Evolutionary conservation across 768 basidiomycete genomes (phyloP).

Genomic region (Suillus brevipes): DNA sequence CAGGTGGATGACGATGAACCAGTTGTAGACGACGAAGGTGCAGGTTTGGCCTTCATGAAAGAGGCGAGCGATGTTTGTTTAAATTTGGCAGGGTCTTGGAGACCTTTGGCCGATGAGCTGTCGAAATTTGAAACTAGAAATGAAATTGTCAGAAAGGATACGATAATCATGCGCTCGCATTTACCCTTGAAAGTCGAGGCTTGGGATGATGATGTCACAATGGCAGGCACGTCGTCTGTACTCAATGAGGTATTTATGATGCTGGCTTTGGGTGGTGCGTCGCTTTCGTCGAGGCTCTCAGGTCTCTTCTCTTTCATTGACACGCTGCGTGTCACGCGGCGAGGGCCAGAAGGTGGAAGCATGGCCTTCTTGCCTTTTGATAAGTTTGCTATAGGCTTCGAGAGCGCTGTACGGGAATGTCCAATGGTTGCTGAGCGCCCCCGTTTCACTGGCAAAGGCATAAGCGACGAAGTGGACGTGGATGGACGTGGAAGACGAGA

Average conservation of each 20-base stretch:
- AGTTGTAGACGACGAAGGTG: conserved; percentile 11
- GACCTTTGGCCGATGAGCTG: conserved; percentile 15
- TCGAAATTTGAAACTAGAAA: conserved; percentile 10
- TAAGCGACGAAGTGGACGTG: conserved; percentile 3
- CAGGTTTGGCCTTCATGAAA: conserved; percentile 22
- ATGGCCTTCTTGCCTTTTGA: conserved; percentile 10
- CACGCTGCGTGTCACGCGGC: conserved; percentile 29
- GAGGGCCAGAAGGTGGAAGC: conserved; percentile 10
- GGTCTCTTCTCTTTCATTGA: conserved; percentile 26
- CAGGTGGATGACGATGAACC: conserved; percentile 13
- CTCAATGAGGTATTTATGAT: too few species aligned
- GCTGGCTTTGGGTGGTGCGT: neutral
- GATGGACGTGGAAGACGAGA: conserved; percentile 7
- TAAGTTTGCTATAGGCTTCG: conserved; percentile 2
- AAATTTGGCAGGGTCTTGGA: conserved; percentile 18
- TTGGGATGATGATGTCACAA: neutral
- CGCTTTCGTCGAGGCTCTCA: conserved; percentile 4
- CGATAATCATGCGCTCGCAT: neutral
- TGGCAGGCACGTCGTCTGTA: neutral
- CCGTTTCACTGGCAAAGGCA: conserved; percentile 3
- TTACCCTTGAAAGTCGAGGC: neutral
- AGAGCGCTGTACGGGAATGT: neutral
- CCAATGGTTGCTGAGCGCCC: neutral
- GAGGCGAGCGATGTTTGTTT: conserved; percentile 26
- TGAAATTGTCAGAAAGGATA: neutral